These are phyloP conservation scores for Drechslerella dactyloides DNA, from an alignment of 2,329 filamentous ascomycete genomes.

Conservation along the genomic window DNA sequence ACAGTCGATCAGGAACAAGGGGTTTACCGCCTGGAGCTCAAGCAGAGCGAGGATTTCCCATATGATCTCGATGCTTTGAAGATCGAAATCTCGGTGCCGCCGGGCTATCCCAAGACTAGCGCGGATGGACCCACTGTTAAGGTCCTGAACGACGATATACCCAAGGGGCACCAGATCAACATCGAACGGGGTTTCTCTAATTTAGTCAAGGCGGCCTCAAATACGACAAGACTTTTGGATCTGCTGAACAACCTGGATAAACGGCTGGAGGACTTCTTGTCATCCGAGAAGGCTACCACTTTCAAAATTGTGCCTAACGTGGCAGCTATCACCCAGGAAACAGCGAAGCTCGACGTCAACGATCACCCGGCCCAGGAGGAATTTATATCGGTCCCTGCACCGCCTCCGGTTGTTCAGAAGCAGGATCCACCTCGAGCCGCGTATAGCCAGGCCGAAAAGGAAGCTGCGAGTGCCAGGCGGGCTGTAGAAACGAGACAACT, in stretches of 20 bases:
- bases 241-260: conserved; percentile 52
- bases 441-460: conserved; percentile 32
- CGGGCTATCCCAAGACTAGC: conserved; percentile 26
- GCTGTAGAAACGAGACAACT: conserved; percentile 49
- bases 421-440: conserved; percentile 22
- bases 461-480: conserved; percentile 39
- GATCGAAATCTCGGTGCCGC: conserved; percentile 45
- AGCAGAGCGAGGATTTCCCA: conserved; percentile 51
- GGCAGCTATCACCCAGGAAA: conserved; percentile 9
- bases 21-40: conserved; percentile 33
- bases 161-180: conserved; percentile 51
- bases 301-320: conserved; percentile 52
- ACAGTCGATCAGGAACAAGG: conserved; percentile 38
- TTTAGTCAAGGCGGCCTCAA: conserved; percentile 29
- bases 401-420: conserved; percentile 8
- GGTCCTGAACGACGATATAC: conserved; percentile 52
- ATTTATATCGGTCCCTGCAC: conserved; percentile 2
- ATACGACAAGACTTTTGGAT: conserved; percentile 51
- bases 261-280: conserved; percentile 50
- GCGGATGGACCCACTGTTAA: conserved; percentile 41
- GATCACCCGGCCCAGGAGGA: conserved; percentile 14
- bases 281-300: conserved; percentile 51
- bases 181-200: conserved; percentile 52
- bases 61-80: conserved; percentile 50
- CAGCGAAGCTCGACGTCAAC: conserved; percentile 33